Evolutionary conservation across 2,329 filamentous ascomycete genomes (phyloP), one percentile per base, ranked within the genome.

Genomic region (Chaetomiaceae sp.): DNA sequence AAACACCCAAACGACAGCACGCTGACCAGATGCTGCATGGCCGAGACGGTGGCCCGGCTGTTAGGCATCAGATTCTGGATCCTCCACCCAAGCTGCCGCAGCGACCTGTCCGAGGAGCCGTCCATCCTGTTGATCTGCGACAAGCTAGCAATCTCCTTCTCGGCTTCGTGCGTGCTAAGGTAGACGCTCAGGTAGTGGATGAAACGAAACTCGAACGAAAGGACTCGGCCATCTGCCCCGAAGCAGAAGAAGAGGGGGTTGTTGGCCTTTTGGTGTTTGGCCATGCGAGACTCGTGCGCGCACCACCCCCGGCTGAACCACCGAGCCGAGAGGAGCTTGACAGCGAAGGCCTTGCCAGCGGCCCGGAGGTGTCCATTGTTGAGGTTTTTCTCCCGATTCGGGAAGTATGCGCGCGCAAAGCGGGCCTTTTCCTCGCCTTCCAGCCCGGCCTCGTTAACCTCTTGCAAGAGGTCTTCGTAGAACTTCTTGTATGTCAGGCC

Each of bases 281-380:
- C 47, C 29, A 61, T 56, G 42, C 61, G 59, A 40, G 55, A 58
- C 47, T 64, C 63, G 47, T 63, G 63, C 9, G 63, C 63, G 45
- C 61, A 64, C 63, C 63, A 64, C 4, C 59, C 63, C 11, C 63
- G 53, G 8, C 45, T 53, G 33, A 56, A 61, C 63, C 63, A 63
- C 5, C 63, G 54, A 3, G 59, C 61, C 6, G 43, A 31, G 3
- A 63, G 53, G 19, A 64, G 23, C 33, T 57, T 59, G 23, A 53
- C 33, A 5, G 42, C 44, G 42, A 63, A 61, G 14, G 53, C 5
- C 23, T 19, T 53, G 1, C 40, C 56, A 1, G 40, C 53, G 11
- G n/a, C 27, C 4, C 50, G 11, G 5, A 52, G n/a, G 6, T 29
- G 19, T 1, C 37, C 45, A 20, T 9, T 39, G 1, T 25, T 25